Conservation (phyloP, 495 filamentous ascomycete genomes). For the Aspergillus avenaceus region DNA sequence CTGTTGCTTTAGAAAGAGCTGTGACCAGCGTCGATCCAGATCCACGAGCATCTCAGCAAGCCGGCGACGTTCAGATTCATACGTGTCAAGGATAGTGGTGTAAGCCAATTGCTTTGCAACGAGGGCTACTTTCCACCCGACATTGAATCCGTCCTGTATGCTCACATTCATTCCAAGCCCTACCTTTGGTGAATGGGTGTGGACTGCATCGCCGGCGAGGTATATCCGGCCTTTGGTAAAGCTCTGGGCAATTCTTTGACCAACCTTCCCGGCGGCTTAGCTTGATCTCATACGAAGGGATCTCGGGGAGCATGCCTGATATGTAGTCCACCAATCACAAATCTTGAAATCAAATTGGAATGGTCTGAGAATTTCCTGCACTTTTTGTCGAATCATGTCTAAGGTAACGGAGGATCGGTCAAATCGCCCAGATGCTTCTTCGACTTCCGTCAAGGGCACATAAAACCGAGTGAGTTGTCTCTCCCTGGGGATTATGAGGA, state of each 20-base stretch:
- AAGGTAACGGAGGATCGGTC: slow-evolving; percentile 57
- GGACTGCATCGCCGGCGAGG: slow-evolving; percentile 60
- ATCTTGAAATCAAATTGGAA: slow-evolving; percentile 59
- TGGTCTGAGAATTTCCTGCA: slow-evolving; percentile 56
- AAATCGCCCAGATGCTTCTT: slow-evolving; percentile 17
- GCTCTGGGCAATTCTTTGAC: slow-evolving; percentile 65
- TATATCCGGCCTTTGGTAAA: slow-evolving; percentile 71
- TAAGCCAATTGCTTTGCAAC: slow-evolving; percentile 56
- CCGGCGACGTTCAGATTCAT: slow-evolving; percentile 63
- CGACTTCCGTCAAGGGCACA: slow-evolving; percentile 52
- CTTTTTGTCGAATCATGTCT: slow-evolving; percentile 52
- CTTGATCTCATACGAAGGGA: not conserved
- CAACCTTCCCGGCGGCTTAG: slow-evolving; percentile 17
- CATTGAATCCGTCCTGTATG: slow-evolving; percentile 53
- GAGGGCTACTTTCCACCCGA: slow-evolving; percentile 76
- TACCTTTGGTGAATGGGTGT: not conserved
- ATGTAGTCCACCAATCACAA: slow-evolving; percentile 57
- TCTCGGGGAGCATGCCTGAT: slow-evolving; percentile 42
- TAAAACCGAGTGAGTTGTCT: slow-evolving; percentile 65
- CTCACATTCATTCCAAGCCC: not conserved
- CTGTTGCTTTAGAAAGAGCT: slow-evolving; percentile 14
- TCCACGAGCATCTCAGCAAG: slow-evolving; percentile 68
- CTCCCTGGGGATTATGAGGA: slow-evolving; percentile 68
- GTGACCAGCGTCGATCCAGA: slow-evolving; percentile 51
- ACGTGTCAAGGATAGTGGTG: slow-evolving; percentile 61